These are phyloP conservation scores for Talaromyces funiculosus DNA, from an alignment of 2,329 filamentous ascomycete species.

Conservation along the genomic window DNA sequence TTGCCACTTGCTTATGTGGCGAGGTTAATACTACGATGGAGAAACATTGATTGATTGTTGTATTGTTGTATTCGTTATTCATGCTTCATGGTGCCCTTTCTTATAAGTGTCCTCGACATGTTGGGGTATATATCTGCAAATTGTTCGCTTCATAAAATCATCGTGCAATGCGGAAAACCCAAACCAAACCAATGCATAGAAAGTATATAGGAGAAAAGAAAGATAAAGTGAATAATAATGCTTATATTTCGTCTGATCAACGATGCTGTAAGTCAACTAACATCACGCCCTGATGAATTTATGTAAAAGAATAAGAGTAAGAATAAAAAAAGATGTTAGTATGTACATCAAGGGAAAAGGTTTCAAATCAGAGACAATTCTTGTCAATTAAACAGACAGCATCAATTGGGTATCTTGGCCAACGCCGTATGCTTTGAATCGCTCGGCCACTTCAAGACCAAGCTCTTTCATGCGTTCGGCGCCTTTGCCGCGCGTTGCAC, in stretches of 20 bases:
- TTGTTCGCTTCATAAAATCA: not conserved
- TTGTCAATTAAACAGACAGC: constrained; percentile 56
- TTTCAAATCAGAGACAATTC: constrained; percentile 16
- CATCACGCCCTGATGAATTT: constrained; percentile 3
- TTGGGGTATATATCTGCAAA: not conserved
- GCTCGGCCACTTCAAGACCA: constrained; percentile 81
- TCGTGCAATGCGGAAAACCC: not conserved
- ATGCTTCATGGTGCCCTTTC: not conserved
- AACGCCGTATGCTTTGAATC: constrained; percentile 61
- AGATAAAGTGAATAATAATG: not conserved
- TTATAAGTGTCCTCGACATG: not conserved
- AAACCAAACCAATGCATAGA: not conserved
- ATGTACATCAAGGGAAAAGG: constrained; percentile 19
- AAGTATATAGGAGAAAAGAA: not conserved
- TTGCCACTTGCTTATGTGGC: not conserved
- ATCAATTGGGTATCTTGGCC: constrained; percentile 56
- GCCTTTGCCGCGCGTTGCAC: constrained; percentile 72
- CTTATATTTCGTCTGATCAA: not conserved
- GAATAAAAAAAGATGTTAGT: constrained; percentile 12
- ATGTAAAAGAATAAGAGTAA: constrained; percentile 8
- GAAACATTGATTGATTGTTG: not conserved
- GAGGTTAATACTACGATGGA: not conserved
- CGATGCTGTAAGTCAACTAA: constrained; percentile 3
- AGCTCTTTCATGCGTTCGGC: constrained; percentile 91
- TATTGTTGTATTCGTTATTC: not conserved